phyloP scores from a whole-genome alignment of 2,329 filamentous ascomycete species.

The Phialophora macrospora region DNA sequence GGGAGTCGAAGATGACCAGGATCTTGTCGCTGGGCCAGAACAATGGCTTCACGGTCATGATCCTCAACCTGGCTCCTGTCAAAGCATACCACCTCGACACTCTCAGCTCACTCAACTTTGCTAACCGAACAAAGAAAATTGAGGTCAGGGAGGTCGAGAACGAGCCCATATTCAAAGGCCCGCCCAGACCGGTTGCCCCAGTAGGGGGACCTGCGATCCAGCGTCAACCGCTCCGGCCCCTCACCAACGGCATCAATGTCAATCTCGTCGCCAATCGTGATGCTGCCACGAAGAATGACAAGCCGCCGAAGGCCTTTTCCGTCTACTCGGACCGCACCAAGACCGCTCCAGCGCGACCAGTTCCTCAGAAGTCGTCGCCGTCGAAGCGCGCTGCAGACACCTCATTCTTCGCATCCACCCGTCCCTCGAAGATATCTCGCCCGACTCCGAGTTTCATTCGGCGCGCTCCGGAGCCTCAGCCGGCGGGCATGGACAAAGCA shows the following conservation, averaged over 20 bases:
- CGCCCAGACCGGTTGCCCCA: conserved; percentile 60
- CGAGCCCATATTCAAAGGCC: conserved; percentile 83
- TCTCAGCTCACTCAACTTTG: conserved; percentile 90
- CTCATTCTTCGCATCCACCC: conserved; percentile 40
- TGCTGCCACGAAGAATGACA: conserved; percentile 61
- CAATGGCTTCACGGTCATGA: conserved; percentile 94
- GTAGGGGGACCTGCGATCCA: conserved; percentile 52
- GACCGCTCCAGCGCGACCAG: conserved; percentile 43
- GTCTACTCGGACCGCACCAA: conserved; percentile 80
- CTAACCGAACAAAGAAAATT: conserved; percentile 93
- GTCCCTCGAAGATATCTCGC: conserved; percentile 54
- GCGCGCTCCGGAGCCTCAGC: conserved; percentile 35
- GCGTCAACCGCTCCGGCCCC: conserved; percentile 78
- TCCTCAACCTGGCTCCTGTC: conserved; percentile 89
- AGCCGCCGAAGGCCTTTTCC: conserved; percentile 80
- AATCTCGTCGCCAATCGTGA: conserved; percentile 63
- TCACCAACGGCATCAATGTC: conserved; percentile 76
- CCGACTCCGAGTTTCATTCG: conserved; percentile 40
- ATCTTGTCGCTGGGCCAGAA: conserved; percentile 93
- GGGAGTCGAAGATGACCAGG: conserved; percentile 96
- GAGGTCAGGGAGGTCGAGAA: conserved; percentile 96
- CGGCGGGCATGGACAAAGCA: conserved; percentile 57
- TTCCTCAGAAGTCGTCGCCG: conserved; percentile 49
- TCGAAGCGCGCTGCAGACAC: conserved; percentile 47
- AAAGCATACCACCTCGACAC: conserved; percentile 93